phyloP scores from a whole-genome alignment of 129 eudicot genomes.

The Chrysanthemum makinoi region DNA sequence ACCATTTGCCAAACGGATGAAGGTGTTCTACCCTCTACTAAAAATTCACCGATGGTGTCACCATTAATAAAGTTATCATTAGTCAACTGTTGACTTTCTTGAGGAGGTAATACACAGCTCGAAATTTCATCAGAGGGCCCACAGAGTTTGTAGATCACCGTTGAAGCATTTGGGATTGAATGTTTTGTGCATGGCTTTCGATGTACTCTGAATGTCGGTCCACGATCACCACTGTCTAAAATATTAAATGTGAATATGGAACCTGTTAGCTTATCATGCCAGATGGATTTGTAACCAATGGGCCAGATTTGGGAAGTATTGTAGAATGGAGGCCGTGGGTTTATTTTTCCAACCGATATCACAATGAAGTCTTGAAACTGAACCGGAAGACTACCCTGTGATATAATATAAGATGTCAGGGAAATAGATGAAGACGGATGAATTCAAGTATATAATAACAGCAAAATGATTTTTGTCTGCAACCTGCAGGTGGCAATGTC shows the following conservation, averaged over 20 bases:
- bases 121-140: slow-evolving; percentile 19
- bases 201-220: slow-evolving; percentile 64
- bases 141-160: slow-evolving; percentile 45
- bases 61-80: slow-evolving; percentile 29
- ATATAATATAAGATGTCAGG: not conserved
- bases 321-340: slow-evolving; percentile 64
- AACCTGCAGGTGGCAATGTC: too few species aligned
- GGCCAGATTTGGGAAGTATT: slow-evolving; percentile 72
- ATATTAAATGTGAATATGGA: slow-evolving; percentile 70
- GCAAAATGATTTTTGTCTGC: not conserved
- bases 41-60: slow-evolving; percentile 65
- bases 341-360: slow-evolving; percentile 64
- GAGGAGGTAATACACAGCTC: slow-evolving; percentile 20
- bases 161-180: slow-evolving; percentile 65
- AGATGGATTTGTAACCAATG: slow-evolving; percentile 76
- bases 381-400: slow-evolving; percentile 74
- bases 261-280: slow-evolving; percentile 93
- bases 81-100: slow-evolving; percentile 21
- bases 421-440: not conserved
- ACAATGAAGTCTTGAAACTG: slow-evolving; percentile 81
- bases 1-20: slow-evolving; percentile 71
- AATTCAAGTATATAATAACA: not conserved
- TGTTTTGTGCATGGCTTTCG: slow-evolving; percentile 67
- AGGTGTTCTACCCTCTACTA: slow-evolving; percentile 67
- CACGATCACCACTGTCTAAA: slow-evolving; percentile 63